These are phyloP conservation scores for Garcia nutans DNA, from an alignment of 345 rosid species.

Conservation along the genomic window DNA sequence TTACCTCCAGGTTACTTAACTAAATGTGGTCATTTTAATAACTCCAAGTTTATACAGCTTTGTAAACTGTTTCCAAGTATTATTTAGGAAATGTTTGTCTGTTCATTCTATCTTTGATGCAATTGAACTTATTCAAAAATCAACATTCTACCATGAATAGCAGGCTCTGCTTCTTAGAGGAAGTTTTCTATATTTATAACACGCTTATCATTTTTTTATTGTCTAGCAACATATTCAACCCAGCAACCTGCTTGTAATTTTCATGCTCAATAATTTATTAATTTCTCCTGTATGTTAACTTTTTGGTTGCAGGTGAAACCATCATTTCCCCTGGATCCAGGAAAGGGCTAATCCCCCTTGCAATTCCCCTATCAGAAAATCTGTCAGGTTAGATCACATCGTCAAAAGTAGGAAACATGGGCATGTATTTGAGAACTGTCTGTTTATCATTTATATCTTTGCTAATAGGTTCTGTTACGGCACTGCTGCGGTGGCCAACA, in stretches of 20 bases:
- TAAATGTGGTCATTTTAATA: background rate
- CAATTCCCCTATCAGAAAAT: constrained; percentile 67
- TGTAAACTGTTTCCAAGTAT: background rate
- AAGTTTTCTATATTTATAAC: background rate
- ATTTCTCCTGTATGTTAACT: constrained; percentile 3
- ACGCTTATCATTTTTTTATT: background rate
- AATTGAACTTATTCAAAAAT: too few species aligned
- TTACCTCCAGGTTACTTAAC: background rate
- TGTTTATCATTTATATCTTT: constrained; percentile 16
- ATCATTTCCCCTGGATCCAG: constrained; percentile 69
- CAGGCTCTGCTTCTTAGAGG: background rate
- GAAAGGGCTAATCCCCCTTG: constrained; percentile 73
- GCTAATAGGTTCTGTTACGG: constrained; percentile 62
- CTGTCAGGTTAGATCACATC: constrained; percentile 44
- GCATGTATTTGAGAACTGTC: constrained; percentile 6
- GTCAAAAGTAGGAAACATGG: background rate
- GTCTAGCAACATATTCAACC: background rate
- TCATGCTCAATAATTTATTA: constrained; percentile 7
- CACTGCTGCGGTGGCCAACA: constrained; percentile 88
- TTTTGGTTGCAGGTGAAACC: constrained; percentile 54
- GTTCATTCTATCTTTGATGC: background rate
- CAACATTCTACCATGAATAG: background rate
- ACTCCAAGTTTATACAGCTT: background rate
- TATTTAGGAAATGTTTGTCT: background rate
- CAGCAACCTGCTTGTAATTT: background rate